These are phyloP conservation scores for Neolentinus lepideus DNA, from an alignment of 1,284 basidiomycete genomes.

Conservation along the genomic window DNA sequence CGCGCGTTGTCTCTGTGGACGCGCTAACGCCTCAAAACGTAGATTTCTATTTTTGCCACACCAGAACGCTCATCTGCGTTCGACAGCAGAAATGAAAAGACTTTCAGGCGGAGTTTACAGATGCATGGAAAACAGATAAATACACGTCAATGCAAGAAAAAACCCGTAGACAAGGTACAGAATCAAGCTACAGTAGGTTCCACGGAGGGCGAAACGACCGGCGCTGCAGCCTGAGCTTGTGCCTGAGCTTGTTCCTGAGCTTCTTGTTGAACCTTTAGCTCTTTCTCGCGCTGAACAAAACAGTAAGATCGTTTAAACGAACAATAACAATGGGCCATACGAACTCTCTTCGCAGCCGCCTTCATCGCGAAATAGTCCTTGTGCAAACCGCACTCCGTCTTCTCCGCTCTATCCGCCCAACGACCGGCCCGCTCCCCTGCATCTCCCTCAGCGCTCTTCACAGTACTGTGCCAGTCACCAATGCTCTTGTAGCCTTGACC, in stretches of 20 bases:
- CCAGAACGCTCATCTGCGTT: no score
- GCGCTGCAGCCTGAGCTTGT: neutral
- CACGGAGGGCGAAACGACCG: neutral
- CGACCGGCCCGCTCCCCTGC: constrained; percentile 82
- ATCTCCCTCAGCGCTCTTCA: constrained; percentile 64
- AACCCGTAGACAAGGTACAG: neutral
- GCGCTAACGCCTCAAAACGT: no score
- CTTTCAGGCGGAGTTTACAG: no score
- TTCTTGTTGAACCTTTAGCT: neutral
- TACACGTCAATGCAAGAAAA: no score
- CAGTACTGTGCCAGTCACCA: constrained; percentile 96
- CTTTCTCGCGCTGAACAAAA: neutral
- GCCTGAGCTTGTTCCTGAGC: no score
- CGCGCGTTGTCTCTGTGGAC: no score
- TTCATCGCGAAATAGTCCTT: constrained; percentile 78
- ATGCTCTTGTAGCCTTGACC: constrained; percentile 91
- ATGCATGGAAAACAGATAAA: no score
- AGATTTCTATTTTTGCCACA: no score
- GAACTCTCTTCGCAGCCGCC: constrained; percentile 30
- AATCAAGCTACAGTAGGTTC: neutral
- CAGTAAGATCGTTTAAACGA: neutral
- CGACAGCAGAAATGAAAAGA: no score
- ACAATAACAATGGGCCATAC: neutral
- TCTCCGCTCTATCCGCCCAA: constrained; percentile 83
- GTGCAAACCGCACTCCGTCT: constrained; percentile 96